Evolutionary conservation across 768 basidiomycete genomes (phyloP).

Genomic region (Russula abietina): DNA sequence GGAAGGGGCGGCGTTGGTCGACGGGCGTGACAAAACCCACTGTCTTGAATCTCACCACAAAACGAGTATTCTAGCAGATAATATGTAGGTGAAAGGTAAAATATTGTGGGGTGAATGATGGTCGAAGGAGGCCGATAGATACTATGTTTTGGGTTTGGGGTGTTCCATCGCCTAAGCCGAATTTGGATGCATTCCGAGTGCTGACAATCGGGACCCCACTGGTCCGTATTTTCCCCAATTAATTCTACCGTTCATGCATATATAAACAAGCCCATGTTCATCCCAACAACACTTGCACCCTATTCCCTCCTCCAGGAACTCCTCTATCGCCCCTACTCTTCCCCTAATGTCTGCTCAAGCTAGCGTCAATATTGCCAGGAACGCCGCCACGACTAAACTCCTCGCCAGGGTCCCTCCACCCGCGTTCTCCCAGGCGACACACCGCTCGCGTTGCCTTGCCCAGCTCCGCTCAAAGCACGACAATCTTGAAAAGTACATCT

Average conservation of each 20-base stretch:
- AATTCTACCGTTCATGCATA: constrained; percentile 7
- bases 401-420: constrained; percentile 22
- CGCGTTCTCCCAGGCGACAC: constrained; percentile 36
- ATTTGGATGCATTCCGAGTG: constrained; percentile 9
- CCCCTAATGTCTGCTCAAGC: constrained; percentile 18
- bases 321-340: background rate
- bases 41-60: too few species aligned
- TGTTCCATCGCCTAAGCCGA: background rate
- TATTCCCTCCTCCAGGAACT: background rate
- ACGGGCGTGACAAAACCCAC: too few species aligned
- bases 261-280: background rate
- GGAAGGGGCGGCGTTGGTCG: too few species aligned
- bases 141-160: constrained; percentile 8
- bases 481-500: constrained; percentile 80
- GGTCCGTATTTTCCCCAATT: constrained; percentile 5
- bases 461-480: constrained; percentile 72
- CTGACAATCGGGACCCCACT: constrained; percentile 18
- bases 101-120: too few species aligned
- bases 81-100: too few species aligned
- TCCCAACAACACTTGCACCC: background rate
- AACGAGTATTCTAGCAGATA: too few species aligned
- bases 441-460: constrained; percentile 51
- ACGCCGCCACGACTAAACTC: constrained; percentile 13
- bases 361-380: constrained; percentile 14
- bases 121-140: too few species aligned